These are phyloP conservation scores for Sequoia sempervirens DNA, from an alignment of 75 land plant species.

Conservation along the genomic window DNA sequence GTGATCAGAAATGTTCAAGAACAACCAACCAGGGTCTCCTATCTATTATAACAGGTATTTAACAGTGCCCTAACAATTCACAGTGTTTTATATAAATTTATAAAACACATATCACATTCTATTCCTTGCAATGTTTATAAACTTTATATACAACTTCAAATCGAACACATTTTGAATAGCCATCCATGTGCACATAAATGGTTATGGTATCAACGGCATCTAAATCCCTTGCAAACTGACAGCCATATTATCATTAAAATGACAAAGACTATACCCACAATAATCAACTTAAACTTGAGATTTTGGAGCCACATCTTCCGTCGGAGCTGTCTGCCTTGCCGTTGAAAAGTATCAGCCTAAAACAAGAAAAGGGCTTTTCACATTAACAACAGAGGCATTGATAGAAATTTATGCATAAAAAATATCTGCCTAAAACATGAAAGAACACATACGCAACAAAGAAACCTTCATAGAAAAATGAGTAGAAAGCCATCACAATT, in stretches of 20 bases:
- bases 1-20: neutral
- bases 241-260: conserved; percentile 73
- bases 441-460: neutral
- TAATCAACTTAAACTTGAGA: conserved; percentile 71
- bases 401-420: neutral
- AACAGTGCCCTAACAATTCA: neutral
- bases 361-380: conserved; percentile 3
- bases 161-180: neutral
- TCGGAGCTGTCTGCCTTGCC: conserved; percentile 95
- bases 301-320: conserved; percentile 96
- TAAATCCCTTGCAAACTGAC: conserved; percentile 68
- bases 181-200: neutral
- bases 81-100: neutral
- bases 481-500: neutral
- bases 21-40: neutral
- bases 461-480: neutral
- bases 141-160: conserved; percentile 2
- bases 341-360: conserved; percentile 92
- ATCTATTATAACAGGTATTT: neutral
- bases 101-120: neutral
- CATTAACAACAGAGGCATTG: conserved; percentile 1
- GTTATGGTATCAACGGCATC: conserved; percentile 19
- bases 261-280: conserved; percentile 49
- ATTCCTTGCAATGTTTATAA: neutral
- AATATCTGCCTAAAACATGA: neutral